A percentile compares a stretch with the other conserved stretches of the same genome.
Evolutionary conservation across 179 eudicot species (phyloP).

Genomic region (Gypsophila paniculata): DNA sequence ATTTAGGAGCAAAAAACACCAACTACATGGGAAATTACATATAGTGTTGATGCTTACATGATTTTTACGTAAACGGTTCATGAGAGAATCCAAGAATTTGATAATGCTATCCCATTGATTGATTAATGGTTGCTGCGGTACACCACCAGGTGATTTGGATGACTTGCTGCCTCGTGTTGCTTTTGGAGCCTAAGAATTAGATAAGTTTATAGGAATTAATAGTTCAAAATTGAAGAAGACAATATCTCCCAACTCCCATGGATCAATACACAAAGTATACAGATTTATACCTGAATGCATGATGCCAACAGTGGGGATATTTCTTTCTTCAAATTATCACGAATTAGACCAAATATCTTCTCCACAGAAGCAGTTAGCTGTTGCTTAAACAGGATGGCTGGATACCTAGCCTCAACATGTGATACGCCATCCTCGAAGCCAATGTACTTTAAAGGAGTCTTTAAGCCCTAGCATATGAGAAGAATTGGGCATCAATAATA

Average conservation of each 20-base stretch:
- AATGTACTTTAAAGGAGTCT: slow-evolving; percentile 57
- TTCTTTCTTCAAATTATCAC: slow-evolving; percentile 99
- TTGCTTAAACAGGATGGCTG: slow-evolving; percentile 91
- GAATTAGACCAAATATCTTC: slow-evolving; percentile 93
- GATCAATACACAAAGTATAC: not conserved
- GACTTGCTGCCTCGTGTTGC: slow-evolving; percentile 69
- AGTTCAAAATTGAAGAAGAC: slow-evolving; percentile 4
- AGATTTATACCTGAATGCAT: slow-evolving; percentile 78
- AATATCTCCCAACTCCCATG: not conserved
- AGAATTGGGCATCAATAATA: not conserved
- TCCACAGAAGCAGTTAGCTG: slow-evolving; percentile 95
- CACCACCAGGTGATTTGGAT: slow-evolving; percentile 73
- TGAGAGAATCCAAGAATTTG: slow-evolving; percentile 83
- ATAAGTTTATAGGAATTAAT: slow-evolving; percentile 7
- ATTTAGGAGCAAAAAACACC: not conserved
- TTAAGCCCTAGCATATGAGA: slow-evolving; percentile 44
- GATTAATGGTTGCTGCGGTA: slow-evolving; percentile 55
- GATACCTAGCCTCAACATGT: slow-evolving; percentile 87
- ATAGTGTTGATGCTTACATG: slow-evolving; percentile 43
- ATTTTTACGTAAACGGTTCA: slow-evolving; percentile 72
- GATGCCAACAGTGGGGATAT: slow-evolving; percentile 70
- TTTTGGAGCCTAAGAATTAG: slow-evolving; percentile 70
- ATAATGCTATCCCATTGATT: slow-evolving; percentile 95
- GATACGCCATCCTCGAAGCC: slow-evolving; percentile 80
- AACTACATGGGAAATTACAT: not conserved